phyloP scores from a whole-genome alignment of 202 grass and related monocot genomes.

The Zizania palustris region DNA sequence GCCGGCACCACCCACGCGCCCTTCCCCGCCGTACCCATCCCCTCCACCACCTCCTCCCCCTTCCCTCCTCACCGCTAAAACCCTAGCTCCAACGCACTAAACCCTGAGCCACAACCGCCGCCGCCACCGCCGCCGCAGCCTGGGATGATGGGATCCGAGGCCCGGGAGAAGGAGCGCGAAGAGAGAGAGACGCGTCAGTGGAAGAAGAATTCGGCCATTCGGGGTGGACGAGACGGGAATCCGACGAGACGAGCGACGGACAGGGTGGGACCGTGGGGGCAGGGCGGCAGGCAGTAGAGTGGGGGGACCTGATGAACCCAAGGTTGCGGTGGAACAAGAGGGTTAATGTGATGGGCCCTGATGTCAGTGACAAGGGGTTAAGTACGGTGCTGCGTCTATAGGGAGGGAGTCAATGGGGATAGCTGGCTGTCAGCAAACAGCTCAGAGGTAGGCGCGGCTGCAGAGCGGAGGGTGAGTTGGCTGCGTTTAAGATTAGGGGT shows the following conservation, averaged over 20 bases:
- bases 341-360: too few species aligned
- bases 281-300: too few species aligned
- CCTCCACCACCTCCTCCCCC: constrained; percentile 6
- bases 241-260: neutral
- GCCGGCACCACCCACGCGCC: constrained; percentile 73
- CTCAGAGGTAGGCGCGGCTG: too few species aligned
- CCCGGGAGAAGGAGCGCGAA: neutral
- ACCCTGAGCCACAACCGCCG: neutral
- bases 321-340: too few species aligned
- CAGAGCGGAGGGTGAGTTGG: too few species aligned
- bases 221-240: too few species aligned
- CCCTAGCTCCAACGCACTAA: constrained; percentile 32
- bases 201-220: neutral
- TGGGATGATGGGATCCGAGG: constrained; percentile 53
- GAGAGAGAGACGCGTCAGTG: neutral
- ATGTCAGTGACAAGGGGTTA: too few species aligned
- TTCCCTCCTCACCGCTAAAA: neutral
- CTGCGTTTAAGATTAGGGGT: too few species aligned
- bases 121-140: constrained; percentile 10
- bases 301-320: too few species aligned
- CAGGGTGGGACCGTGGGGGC: neutral
- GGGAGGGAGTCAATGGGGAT: too few species aligned
- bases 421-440: too few species aligned
- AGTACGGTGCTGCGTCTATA: too few species aligned
- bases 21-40: constrained; percentile 53